A percentile compares a stretch with the other conserved stretches of the same genome.
Evolutionary conservation across 306 rosid genomes (phyloP).

Genomic region (Begonia masoniana): DNA sequence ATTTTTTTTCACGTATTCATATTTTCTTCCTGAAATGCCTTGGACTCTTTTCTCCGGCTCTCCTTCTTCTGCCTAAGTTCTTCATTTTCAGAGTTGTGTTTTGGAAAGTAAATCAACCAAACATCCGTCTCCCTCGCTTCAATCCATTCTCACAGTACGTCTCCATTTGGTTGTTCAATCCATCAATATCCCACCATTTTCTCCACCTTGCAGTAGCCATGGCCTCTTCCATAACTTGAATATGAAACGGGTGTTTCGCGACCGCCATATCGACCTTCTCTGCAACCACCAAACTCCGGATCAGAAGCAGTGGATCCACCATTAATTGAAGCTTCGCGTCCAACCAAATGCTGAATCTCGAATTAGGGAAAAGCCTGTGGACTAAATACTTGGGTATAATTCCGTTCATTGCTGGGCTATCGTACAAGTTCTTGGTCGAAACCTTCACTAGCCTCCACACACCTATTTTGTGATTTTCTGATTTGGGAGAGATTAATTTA

Average conservation of each 20-base stretch:
- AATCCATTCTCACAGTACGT: slow-evolving; percentile 76
- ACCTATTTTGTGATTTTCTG: slow-evolving; percentile 37
- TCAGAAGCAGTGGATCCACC: slow-evolving; percentile 83
- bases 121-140: too few relatives aligned
- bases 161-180: slow-evolving; percentile 77
- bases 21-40: too few relatives aligned
- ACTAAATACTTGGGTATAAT: slow-evolving; percentile 74
- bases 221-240: slow-evolving; percentile 85
- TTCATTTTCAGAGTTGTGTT: too few relatives aligned
- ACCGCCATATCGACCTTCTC: slow-evolving; percentile 74
- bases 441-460: slow-evolving; percentile 72
- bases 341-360: slow-evolving; percentile 79
- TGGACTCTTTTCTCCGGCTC: too few relatives aligned
- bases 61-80: too few relatives aligned
- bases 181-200: slow-evolving; percentile 73
- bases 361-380: slow-evolving; percentile 69
- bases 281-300: slow-evolving; percentile 54
- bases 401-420: slow-evolving; percentile 87
- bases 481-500: slow-evolving; percentile 24
- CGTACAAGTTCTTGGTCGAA: slow-evolving; percentile 31
- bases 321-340: slow-evolving; percentile 76
- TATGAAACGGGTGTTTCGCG: slow-evolving; percentile 64
- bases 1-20: too few relatives aligned
- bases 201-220: slow-evolving; percentile 97
- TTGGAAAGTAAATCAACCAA: too few relatives aligned